Conservation (phyloP, 148 eudicot genomes). For the Vaccinium vitisidaea region DNA sequence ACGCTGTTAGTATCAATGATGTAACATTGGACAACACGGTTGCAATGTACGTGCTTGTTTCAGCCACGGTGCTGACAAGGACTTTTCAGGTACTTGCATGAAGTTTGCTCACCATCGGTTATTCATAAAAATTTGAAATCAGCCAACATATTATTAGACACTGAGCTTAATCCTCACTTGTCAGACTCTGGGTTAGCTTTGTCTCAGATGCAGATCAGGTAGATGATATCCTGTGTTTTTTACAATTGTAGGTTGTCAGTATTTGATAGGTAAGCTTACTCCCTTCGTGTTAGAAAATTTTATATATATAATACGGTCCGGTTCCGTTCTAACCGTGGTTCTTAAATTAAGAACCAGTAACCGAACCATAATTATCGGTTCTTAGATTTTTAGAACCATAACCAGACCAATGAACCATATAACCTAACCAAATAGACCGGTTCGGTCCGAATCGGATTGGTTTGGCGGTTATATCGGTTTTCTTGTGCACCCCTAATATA, state of each 20-base stretch:
- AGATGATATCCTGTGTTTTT: constrained; percentile 9
- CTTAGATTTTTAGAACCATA: no score
- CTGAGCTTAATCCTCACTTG: constrained; percentile 87
- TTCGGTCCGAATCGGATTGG: no score
- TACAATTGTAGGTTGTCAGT: constrained; percentile 11
- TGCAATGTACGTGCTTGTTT: background rate
- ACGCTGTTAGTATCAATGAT: background rate
- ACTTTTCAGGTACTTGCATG: constrained; percentile 80
- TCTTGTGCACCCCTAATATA: no score
- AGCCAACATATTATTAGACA: constrained; percentile 86
- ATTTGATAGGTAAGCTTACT: constrained; percentile 63
- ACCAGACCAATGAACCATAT: no score
- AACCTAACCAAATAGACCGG: no score
- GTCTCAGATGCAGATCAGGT: constrained; percentile 87
- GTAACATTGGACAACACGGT: no score
- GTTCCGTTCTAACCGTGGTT: no score
- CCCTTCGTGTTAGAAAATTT: constrained; percentile 2
- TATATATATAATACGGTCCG: no score
- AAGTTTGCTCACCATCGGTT: constrained; percentile 91
- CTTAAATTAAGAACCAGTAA: no score
- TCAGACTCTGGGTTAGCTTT: constrained; percentile 85
- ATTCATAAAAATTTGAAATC: constrained; percentile 91
- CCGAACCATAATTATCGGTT: no score
- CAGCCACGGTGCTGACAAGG: background rate
- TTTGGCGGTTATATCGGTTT: no score